A percentile compares a stretch with the other conserved stretches of the same genome.
These are phyloP conservation scores for Primulina huaijiensis DNA, from an alignment of 257 asterid genomes.

Conservation along the genomic window DNA sequence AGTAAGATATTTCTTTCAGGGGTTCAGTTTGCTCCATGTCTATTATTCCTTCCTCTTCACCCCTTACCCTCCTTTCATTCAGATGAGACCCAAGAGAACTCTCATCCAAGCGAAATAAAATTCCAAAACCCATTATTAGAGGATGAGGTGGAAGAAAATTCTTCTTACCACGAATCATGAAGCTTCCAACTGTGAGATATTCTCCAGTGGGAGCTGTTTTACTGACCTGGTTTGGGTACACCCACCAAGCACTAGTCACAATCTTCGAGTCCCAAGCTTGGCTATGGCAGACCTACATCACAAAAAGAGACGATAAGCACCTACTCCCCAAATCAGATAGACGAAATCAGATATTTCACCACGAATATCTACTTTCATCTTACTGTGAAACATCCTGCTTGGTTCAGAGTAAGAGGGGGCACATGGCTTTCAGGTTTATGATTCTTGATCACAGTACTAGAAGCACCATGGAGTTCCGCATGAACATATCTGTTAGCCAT, in stretches of 20 bases:
- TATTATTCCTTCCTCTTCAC: constrained; percentile 83
- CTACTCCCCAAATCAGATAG: neutral
- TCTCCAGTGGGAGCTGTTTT: constrained; percentile 99
- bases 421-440: constrained; percentile 85
- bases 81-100: constrained; percentile 96
- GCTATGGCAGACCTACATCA: constrained; percentile 86
- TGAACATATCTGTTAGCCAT: constrained; percentile 71
- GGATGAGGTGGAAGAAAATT: constrained; percentile 97
- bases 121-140: constrained; percentile 94
- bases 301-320: constrained; percentile 20
- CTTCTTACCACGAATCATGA: constrained; percentile 98
- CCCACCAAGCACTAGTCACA: constrained; percentile 99
- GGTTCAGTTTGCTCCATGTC: constrained; percentile 54
- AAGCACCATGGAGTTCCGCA: constrained; percentile 98
- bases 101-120: constrained; percentile 92
- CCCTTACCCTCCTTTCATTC: constrained; percentile 95
- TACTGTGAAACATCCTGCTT: constrained; percentile 95
- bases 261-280: constrained; percentile 99
- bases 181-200: constrained; percentile 97
- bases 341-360: constrained; percentile 14
- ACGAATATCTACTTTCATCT: constrained; percentile 27
- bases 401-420: constrained; percentile 96
- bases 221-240: constrained; percentile 93
- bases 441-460: constrained; percentile 96
- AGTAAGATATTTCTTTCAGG: constrained; percentile 58